These are phyloP conservation scores for Mariannaea sp. DNA, from an alignment of 2,329 filamentous ascomycete species.

Conservation along the genomic window DNA sequence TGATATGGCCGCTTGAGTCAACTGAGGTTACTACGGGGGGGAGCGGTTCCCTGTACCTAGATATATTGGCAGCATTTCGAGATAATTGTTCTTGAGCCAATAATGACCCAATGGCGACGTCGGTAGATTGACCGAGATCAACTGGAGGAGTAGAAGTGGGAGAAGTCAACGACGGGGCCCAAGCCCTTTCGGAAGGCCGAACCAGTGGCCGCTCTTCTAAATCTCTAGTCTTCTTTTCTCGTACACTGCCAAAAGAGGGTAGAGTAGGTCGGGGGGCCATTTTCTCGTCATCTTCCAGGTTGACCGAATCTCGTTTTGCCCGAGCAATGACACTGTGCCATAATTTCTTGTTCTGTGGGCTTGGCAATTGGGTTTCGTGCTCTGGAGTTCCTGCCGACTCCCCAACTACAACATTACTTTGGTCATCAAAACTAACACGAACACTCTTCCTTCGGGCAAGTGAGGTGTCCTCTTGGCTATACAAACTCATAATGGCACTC, in stretches of 20 bases:
- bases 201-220: constrained; percentile 62
- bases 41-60: constrained; percentile 65
- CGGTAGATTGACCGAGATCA: constrained; percentile 59
- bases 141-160: constrained; percentile 27
- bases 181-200: constrained; percentile 52
- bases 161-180: constrained; percentile 31
- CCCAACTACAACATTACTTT: constrained; percentile 59
- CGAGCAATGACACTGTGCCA: constrained; percentile 59
- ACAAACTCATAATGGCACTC: constrained; percentile 33
- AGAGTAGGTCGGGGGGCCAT: constrained; percentile 78
- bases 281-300: constrained; percentile 64
- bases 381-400: constrained; percentile 48
- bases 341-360: constrained; percentile 47
- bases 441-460: constrained; percentile 64
- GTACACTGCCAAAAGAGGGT: constrained; percentile 75
- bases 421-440: constrained; percentile 80
- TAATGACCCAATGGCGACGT: constrained; percentile 62
- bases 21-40: constrained; percentile 73
- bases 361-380: constrained; percentile 45
- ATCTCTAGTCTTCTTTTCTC: constrained; percentile 63
- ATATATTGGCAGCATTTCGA: constrained; percentile 61
- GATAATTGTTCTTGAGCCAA: constrained; percentile 58
- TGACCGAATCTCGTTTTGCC: constrained; percentile 51
- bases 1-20: constrained; percentile 67
- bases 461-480: constrained; percentile 44